Evolutionary conservation across 768 basidiomycete species (phyloP).

Genomic region (Tulasnella calospora): DNA sequence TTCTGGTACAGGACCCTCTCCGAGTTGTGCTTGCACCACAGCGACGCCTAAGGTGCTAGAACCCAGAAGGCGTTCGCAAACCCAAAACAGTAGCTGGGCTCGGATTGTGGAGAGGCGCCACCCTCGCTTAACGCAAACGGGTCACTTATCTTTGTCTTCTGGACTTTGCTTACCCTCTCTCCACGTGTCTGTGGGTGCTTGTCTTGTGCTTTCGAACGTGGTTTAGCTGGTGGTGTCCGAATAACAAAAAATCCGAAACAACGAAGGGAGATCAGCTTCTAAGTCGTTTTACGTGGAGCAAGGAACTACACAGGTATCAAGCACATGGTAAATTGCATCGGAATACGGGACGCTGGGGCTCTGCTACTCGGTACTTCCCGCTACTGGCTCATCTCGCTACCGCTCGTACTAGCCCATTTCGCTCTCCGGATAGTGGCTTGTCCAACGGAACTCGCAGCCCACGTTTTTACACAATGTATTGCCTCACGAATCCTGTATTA

Average conservation of each 20-base stretch:
- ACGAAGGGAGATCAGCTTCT: not conserved
- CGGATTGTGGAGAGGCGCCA: not conserved
- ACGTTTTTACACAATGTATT: not conserved
- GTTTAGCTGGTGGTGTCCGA: not conserved
- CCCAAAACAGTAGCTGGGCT: not conserved
- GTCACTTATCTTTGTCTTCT: not conserved
- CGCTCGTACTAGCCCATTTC: not conserved
- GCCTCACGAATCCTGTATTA: not conserved
- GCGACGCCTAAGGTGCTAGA: not conserved
- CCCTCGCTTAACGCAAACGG: not conserved
- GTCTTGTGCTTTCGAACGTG: not conserved
- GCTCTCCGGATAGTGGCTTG: slow-evolving; percentile 6
- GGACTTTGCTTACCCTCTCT: not conserved
- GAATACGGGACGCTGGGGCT: not conserved
- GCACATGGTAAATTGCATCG: not conserved
- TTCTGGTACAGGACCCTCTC: not conserved
- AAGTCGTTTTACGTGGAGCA: not conserved
- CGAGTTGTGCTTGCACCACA: not conserved
- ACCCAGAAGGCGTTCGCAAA: not conserved
- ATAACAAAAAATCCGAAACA: not conserved
- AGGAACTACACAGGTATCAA: not conserved
- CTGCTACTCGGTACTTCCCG: not conserved
- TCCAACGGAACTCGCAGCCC: not conserved
- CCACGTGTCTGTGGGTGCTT: not conserved
- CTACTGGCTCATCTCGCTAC: not conserved